Evolutionary conservation across 768 basidiomycete genomes (phyloP).

Genomic region (Ephemerocybe angulata): DNA sequence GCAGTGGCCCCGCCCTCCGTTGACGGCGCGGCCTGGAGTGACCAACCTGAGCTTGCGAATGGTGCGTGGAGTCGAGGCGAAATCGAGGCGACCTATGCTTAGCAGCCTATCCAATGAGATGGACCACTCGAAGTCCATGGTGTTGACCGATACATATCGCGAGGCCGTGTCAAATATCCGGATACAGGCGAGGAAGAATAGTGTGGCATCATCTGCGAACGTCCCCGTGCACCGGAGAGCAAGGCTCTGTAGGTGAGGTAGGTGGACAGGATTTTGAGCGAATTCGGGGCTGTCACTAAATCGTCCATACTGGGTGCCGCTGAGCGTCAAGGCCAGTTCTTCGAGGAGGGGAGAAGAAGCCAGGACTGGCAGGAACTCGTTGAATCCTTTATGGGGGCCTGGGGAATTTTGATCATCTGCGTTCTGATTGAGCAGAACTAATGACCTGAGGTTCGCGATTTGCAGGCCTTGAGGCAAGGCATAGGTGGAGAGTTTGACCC

Average conservation of each 20-base stretch:
- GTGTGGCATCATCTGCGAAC: neutral
- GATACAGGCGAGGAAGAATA: neutral
- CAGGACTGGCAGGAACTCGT: neutral
- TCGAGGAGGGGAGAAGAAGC: neutral
- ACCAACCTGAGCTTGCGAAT: neutral
- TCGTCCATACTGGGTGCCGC: neutral
- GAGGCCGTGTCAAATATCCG: neutral
- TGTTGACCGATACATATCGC: neutral
- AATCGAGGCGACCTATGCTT: neutral
- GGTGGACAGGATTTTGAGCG: neutral
- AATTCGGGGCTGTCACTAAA: neutral
- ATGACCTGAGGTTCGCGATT: neutral
- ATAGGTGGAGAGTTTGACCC: neutral
- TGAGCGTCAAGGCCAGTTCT: neutral
- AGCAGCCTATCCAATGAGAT: neutral
- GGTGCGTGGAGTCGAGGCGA: neutral
- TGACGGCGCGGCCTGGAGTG: neutral
- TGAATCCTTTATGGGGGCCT: neutral
- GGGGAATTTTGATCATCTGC: too few relatives aligned
- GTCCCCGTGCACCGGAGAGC: neutral
- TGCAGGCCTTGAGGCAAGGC: neutral
- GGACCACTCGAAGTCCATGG: neutral
- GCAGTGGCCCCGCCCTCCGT: neutral
- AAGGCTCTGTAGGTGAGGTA: neutral
- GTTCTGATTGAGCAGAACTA: neutral